These are phyloP conservation scores for Colletotrichum neosansevieriae DNA, from an alignment of 2,329 filamentous ascomycete species.

Conservation along the genomic window DNA sequence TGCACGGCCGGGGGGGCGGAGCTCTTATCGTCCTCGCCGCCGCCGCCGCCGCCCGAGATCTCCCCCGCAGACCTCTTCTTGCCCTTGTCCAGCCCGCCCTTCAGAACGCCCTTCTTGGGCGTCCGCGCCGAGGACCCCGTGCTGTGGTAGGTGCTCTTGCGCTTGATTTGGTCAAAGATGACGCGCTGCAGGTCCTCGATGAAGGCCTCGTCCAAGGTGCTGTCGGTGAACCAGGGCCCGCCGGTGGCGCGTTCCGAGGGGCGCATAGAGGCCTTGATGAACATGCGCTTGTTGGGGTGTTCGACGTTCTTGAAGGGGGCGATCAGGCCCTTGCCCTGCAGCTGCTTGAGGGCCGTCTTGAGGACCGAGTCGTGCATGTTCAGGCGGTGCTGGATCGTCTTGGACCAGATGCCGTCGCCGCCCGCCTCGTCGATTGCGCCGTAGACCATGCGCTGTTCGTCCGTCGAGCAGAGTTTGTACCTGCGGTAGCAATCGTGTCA, in stretches of 20 bases:
- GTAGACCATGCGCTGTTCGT: conserved; percentile 89
- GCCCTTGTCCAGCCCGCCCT: conserved; percentile 59
- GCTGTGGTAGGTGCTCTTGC: conserved; percentile 75
- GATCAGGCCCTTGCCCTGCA: conserved; percentile 86
- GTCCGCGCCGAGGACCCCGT: conserved; percentile 51
- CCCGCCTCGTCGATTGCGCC: conserved; percentile 88
- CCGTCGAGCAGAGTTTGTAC: conserved; percentile 70
- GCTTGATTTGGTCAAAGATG: conserved; percentile 79
- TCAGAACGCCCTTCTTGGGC: conserved; percentile 69
- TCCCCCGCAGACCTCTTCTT: conserved; percentile 66
- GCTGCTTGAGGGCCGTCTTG: conserved; percentile 83
- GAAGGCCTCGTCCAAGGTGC: conserved; percentile 88
- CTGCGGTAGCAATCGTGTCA: conserved; percentile 49
- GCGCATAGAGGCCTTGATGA: conserved; percentile 87
- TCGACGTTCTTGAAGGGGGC: conserved; percentile 93
- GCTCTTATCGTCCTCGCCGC: conserved; percentile 47
- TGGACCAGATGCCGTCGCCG: conserved; percentile 90
- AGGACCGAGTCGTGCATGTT: conserved; percentile 88
- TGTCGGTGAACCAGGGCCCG: conserved; percentile 94
- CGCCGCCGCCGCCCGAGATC: conserved; percentile 53
- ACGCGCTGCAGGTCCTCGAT: conserved; percentile 81
- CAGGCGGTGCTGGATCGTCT: conserved; percentile 82
- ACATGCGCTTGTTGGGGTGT: conserved; percentile 92
- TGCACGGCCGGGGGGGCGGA: conserved; percentile 47
- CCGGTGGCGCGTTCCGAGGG: conserved; percentile 93